Evolutionary conservation across 139 green algal genomes (phyloP), one percentile per base, ranked within the genome.

Genomic region (Marvania coccoides): DNA sequence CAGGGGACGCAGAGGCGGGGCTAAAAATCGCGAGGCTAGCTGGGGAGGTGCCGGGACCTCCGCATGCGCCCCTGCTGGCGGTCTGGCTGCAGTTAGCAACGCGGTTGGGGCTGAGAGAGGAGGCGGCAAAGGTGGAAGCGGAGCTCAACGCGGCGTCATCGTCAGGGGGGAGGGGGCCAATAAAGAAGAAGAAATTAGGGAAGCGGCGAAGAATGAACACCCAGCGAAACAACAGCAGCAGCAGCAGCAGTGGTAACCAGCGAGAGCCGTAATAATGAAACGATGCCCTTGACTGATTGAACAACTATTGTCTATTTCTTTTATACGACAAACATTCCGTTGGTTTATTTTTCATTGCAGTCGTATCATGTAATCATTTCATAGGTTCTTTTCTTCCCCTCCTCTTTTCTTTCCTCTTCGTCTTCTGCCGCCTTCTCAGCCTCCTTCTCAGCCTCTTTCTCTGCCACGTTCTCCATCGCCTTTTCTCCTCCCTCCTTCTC

Each of bases 81-180:
- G 85, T 83, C 0, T 91, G 81, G 81, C 74, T 68, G 6, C 53
- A 68, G 0, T 70, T 90, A 2, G 85, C 89, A 60, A 55, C 7
- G 35, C 24, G 23, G 13, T 40, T 71, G 28, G 70, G 83, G 29
- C 31, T 78, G 36, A 15, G 3, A 0, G 61, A 67, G 13, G 33
- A 38, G 13, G 77, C 81, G 3, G 61, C 23, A 8, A 6, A 38
- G 40, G 47, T 86, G 24, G n/a, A n/a, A n/a, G n/a, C n/a, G n/a
- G n/a, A n/a, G n/a, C n/a, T n/a, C n/a, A n/a, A n/a, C n/a, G n/a
- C n/a, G n/a, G n/a, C n/a, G n/a, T n/a, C n/a, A n/a, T n/a, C n/a
- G n/a, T n/a, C n/a, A n/a, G n/a, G n/a, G n/a, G n/a, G n/a, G n/a
- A n/a, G n/a, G n/a, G n/a, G n/a, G 19, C 19, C 19, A 51, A 51